Conservation (phyloP, 768 basidiomycete species). For the Pulveroboletus sp. region DNA sequence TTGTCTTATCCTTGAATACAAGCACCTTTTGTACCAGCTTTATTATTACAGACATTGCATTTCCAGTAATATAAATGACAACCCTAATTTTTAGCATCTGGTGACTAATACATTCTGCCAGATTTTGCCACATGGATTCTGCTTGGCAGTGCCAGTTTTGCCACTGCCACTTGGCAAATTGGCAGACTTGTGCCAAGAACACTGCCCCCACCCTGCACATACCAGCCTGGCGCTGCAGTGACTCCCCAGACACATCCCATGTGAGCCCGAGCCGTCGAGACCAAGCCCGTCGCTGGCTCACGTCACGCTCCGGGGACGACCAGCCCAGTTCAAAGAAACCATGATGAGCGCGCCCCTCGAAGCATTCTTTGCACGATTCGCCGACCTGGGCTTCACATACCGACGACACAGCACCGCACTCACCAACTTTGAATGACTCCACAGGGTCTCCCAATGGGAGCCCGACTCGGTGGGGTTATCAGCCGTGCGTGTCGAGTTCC, state of each 20-base stretch:
- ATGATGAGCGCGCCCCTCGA: conserved; percentile 18
- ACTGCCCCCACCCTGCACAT: too few species aligned
- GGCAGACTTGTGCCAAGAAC: too few species aligned
- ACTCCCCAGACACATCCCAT: background rate
- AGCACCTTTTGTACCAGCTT: too few species aligned
- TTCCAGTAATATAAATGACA: too few species aligned
- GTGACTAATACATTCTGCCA: too few species aligned
- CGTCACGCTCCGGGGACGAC: background rate
- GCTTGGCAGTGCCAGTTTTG: too few species aligned
- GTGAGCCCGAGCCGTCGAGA: background rate
- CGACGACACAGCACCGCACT: conserved; percentile 8
- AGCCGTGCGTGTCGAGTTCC: conserved; percentile 2
- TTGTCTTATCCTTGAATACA: too few species aligned
- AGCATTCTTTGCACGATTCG: conserved; percentile 21
- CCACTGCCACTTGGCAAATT: too few species aligned
- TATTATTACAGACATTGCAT: too few species aligned
- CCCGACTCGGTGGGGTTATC: background rate
- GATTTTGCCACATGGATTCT: too few species aligned
- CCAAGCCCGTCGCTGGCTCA: background rate
- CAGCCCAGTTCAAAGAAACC: background rate
- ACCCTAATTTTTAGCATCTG: too few species aligned
- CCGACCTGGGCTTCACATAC: conserved; percentile 15
- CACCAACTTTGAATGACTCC: conserved; percentile 19
- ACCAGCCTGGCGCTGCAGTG: background rate
- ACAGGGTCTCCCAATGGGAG: conserved; percentile 1